Evolutionary conservation across 371 early-diverging fungal species (phyloP).

Genomic region (Phascolomyces articulosus): DNA sequence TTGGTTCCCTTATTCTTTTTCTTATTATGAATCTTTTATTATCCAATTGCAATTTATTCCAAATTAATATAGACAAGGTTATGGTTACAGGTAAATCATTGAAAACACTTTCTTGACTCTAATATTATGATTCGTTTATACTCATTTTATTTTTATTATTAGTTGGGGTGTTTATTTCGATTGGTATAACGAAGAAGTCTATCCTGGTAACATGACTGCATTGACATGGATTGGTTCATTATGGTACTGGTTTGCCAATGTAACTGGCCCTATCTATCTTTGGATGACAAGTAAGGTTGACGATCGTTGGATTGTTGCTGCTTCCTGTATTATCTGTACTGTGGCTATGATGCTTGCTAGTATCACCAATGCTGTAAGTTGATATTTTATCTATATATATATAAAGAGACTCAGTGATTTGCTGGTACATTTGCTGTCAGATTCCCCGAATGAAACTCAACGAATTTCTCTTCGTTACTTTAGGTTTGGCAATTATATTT

Average conservation of each 20-base stretch:
- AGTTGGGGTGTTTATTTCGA: slow-evolving; percentile 40
- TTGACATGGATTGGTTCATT: slow-evolving; percentile 51
- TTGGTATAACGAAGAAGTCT: slow-evolving; percentile 34
- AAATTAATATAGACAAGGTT: slow-evolving; percentile 45
- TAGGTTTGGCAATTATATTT: slow-evolving; percentile 29
- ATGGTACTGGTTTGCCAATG: slow-evolving; percentile 32
- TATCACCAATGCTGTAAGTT: slow-evolving; percentile 16
- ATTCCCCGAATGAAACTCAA: too few relatives aligned
- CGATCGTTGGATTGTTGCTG: slow-evolving; percentile 11
- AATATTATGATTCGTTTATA: slow-evolving; percentile 11
- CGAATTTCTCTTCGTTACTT: not conserved
- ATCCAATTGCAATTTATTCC: too few relatives aligned
- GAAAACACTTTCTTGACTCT: too few relatives aligned
- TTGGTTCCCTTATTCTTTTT: not conserved
- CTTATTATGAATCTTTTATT: too few relatives aligned
- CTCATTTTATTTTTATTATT: slow-evolving; percentile 2
- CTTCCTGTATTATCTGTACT: slow-evolving; percentile 45
- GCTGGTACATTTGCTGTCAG: too few relatives aligned
- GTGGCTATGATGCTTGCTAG: slow-evolving; percentile 39
- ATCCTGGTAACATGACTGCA: slow-evolving; percentile 28
- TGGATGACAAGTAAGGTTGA: slow-evolving; percentile 41
- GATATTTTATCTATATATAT: not conserved
- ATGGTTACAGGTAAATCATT: slow-evolving; percentile 18
- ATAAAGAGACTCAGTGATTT: not conserved
- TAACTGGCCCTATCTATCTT: slow-evolving; percentile 41